Conservation (phyloP, 352 stramenopile species). For the Pseudoperonospora humuli region DNA sequence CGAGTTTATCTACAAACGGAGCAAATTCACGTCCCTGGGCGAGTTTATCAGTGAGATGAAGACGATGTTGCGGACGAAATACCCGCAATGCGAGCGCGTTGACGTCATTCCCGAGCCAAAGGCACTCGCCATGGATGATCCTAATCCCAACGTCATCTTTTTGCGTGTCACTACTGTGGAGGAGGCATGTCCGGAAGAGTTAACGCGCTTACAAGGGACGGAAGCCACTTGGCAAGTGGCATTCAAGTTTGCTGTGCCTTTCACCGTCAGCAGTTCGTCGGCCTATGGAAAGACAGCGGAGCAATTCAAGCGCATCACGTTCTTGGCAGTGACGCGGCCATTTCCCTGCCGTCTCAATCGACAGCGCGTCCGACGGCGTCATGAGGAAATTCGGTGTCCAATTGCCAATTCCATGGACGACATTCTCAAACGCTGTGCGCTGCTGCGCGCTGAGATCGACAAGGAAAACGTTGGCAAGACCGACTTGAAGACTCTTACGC, state of each 20-base stretch:
- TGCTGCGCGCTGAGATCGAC: conserved; percentile 47
- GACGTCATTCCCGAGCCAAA: conserved; percentile 53
- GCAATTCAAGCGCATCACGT: conserved; percentile 65
- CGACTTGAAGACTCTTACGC: too few species aligned
- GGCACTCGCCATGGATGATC: conserved; percentile 24
- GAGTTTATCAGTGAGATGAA: conserved; percentile 67
- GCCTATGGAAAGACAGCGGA: conserved; percentile 56
- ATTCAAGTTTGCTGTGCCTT: conserved; percentile 48
- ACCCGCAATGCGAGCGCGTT: conserved; percentile 46
- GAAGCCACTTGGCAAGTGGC: too few species aligned
- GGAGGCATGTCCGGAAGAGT: conserved; percentile 11
- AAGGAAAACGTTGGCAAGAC: too few species aligned
- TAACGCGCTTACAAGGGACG: too few species aligned
- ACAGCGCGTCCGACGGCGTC: conserved; percentile 29
- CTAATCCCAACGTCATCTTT: conserved; percentile 57
- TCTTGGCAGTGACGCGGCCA: conserved; percentile 27
- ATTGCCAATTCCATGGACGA: conserved; percentile 77
- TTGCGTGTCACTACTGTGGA: conserved; percentile 42
- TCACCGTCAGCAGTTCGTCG: conserved; percentile 26
- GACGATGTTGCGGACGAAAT: conserved; percentile 39
- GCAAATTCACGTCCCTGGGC: conserved; percentile 51
- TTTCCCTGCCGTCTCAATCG: conserved; percentile 52
- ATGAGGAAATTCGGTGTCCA: conserved; percentile 47
- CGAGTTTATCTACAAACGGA: conserved; percentile 75
- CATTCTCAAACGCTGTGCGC: conserved; percentile 48